Evolutionary conservation across 2,329 filamentous ascomycete species (phyloP).

Genomic region (Trichophyton mentagrophytes): DNA sequence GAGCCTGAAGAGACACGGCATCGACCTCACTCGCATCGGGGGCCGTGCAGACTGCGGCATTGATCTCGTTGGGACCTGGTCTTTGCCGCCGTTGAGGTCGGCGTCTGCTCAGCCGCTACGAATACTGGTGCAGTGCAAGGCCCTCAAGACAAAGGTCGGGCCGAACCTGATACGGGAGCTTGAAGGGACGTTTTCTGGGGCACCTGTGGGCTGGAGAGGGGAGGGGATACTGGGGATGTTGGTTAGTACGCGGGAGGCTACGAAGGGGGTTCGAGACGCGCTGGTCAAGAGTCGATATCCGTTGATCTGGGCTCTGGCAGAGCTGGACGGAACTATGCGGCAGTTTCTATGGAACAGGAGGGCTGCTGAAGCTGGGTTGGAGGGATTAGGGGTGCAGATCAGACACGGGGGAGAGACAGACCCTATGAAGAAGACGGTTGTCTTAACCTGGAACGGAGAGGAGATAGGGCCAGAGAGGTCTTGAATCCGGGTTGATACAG

Average conservation of each 20-base stretch:
- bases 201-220: slow-evolving; percentile 59
- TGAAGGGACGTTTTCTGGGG: slow-evolving; percentile 58
- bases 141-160: slow-evolving; percentile 29
- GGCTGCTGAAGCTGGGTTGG: slow-evolving; percentile 28
- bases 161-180: slow-evolving; percentile 36
- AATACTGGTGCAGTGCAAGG: slow-evolving; percentile 37
- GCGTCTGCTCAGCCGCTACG: slow-evolving; percentile 22
- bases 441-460: slow-evolving; percentile 27
- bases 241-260: slow-evolving; percentile 56
- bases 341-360: slow-evolving; percentile 36
- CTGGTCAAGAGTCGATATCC: slow-evolving; percentile 55
- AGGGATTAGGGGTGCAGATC: slow-evolving; percentile 28
- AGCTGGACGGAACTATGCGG: slow-evolving; percentile 24
- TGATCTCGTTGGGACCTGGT: slow-evolving; percentile 36
- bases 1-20: slow-evolving; percentile 28
- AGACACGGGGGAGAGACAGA: slow-evolving; percentile 18
- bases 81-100: slow-evolving; percentile 23
- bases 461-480: slow-evolving; percentile 15
- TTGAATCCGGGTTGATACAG: not conserved
- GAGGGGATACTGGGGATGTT: slow-evolving; percentile 56
- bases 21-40: slow-evolving; percentile 32
- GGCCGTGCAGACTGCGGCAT: slow-evolving; percentile 36
- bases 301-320: slow-evolving; percentile 49
- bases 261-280: slow-evolving; percentile 64
- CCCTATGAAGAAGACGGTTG: slow-evolving; percentile 16